These are phyloP conservation scores for Alternaria sp. DNA, from an alignment of 2,329 filamentous ascomycete species.

Conservation along the genomic window DNA sequence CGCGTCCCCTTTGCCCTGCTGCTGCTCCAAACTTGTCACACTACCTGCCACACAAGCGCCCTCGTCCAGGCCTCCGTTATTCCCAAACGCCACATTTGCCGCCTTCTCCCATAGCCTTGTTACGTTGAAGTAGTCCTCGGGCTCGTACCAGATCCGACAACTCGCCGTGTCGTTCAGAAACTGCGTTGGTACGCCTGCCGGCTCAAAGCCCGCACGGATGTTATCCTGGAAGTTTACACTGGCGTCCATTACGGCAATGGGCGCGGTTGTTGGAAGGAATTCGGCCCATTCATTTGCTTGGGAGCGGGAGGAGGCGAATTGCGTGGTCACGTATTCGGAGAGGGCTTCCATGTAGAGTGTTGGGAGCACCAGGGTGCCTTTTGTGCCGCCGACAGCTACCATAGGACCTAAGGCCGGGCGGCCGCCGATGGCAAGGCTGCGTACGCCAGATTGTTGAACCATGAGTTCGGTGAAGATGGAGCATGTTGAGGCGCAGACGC, in stretches of 20 bases:
- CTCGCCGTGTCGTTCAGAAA: constrained; percentile 69
- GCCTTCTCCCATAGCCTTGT: constrained; percentile 61
- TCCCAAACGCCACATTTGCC: constrained; percentile 41
- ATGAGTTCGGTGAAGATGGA: constrained; percentile 59
- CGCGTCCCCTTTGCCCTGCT: constrained; percentile 37
- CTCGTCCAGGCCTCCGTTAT: constrained; percentile 40
- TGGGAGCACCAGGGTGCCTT: constrained; percentile 52
- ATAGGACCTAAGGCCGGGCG: constrained; percentile 53
- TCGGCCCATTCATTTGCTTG: constrained; percentile 33
- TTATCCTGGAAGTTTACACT: constrained; percentile 53
- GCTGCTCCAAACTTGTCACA: constrained; percentile 38
- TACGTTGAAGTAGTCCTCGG: constrained; percentile 61
- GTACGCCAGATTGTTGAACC: constrained; percentile 55
- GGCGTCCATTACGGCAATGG: constrained; percentile 35
- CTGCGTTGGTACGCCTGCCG: constrained; percentile 60
- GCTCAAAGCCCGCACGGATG: constrained; percentile 45
- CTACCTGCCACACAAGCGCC: constrained; percentile 41
- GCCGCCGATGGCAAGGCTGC: constrained; percentile 55
- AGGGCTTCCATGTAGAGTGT: constrained; percentile 35
- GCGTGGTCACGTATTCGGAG: constrained; percentile 26
- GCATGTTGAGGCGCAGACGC: constrained; percentile 58
- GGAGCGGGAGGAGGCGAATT: constrained; percentile 27
- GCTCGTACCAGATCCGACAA: constrained; percentile 68
- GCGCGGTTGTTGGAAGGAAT: constrained; percentile 38
- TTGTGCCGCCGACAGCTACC: constrained; percentile 57